Evolutionary conservation across 148 eudicot species (phyloP).

Genomic region (Fagopyrum tataricum): DNA sequence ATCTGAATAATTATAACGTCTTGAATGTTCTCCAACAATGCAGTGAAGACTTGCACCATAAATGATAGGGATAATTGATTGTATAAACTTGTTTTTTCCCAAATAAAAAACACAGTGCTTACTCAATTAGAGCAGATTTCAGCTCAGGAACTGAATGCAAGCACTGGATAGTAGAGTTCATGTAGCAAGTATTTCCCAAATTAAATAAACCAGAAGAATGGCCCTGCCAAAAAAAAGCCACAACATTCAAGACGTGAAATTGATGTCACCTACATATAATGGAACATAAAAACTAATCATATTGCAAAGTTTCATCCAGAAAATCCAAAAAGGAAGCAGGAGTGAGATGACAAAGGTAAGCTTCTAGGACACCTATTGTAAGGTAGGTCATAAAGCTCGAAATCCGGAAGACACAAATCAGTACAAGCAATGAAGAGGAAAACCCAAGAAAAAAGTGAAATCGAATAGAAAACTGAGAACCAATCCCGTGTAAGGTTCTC

Average conservation of each 20-base stretch:
- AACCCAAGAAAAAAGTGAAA: neutral
- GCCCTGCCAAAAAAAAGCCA: slow-evolving; percentile 40
- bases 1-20: neutral
- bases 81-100: neutral
- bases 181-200: slow-evolving; percentile 95
- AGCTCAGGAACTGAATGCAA: slow-evolving; percentile 94
- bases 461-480: neutral
- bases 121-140: slow-evolving; percentile 79
- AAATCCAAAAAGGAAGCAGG: neutral
- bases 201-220: slow-evolving; percentile 90
- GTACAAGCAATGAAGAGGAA: neutral
- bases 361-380: neutral
- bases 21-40: neutral
- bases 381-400: neutral
- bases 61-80: neutral
- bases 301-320: neutral
- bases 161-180: slow-evolving; percentile 95
- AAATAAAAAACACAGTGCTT: slow-evolving; percentile 15
- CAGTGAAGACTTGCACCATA: slow-evolving; percentile 3
- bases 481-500: neutral
- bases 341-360: neutral
- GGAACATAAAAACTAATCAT: neutral
- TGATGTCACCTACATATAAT: neutral
- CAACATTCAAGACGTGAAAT: neutral
- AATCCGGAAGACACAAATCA: neutral